Base-by-base conservation (phyloP, 768 basidiomycete species). In the Sistotremastrum suecicum region DNA sequence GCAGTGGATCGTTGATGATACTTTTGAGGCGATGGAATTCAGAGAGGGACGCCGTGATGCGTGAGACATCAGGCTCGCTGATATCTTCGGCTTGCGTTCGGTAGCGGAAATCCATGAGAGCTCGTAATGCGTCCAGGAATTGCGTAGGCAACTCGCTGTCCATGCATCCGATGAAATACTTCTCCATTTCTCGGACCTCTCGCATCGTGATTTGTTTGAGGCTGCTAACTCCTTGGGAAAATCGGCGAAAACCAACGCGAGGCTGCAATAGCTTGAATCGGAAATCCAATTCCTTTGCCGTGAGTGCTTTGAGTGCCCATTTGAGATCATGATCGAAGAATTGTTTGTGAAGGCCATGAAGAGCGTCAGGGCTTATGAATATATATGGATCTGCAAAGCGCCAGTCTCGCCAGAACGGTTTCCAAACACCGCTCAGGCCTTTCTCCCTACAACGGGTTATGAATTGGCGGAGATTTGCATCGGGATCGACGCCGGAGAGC, bases 141-240 rank as follows among this genome's bases (percentile, higher is more conserved):
- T 44, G 6, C 3, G 32, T 34, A 1, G 60, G 44, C 9, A 60
- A 60, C 43, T 53, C 60, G n/a, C 60, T 63, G 39, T 63, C 59
- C 35, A 69, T 61, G 7, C 65, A 48, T 5, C 52, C 39, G n/a
- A 72, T 47, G 3, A 69, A 50, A 29, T 60, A 61, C 4, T 55
- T 45, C 45, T 70, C 59, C 3, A 71, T 48, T 31, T 71, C 59
- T 0, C 58, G 49, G 42, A 69, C 64, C 30, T 68, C 65, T 1
- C 58, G 44, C 1, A 67, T 66, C 4, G 70, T 68, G 28, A 66
- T 62, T 46, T 70, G 68, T 31, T 68, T 67, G 31, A 70, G 37
- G 5, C 55, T 52, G 5, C 60, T 66, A 5, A 69, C 60, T 0
- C 69, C 65, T 12, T 62, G 56, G 6, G 54, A 47, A 43, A 69